Base-by-base conservation (phyloP, 2,329 filamentous ascomycete genomes). In the Aureobasidium pullulans region DNA sequence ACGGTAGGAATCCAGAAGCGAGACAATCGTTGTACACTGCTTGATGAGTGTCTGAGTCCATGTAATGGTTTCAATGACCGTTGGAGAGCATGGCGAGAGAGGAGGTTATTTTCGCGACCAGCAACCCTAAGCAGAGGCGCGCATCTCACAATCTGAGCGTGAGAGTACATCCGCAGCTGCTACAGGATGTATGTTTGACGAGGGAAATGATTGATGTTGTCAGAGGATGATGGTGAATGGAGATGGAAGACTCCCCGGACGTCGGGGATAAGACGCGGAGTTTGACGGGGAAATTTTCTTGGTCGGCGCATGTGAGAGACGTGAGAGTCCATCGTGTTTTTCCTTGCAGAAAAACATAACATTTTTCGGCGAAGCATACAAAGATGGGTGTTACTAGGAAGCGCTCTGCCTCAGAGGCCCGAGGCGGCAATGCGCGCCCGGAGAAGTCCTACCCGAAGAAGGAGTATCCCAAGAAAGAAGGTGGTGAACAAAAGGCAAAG, bases 1-100 rank as follows among this genome's bases (percentile, higher is more conserved):
- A 86, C 85, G 0, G 86, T 89, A 2, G 91, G 90, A 31, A 86
- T 79, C 90, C 92, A 96, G 72, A 91, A 82, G 47, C 79, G 85
- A 8, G 60, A 62, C 7, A 63, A 54, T n/a, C 62, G 48, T 3
- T 62, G 58, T 31, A 62, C 56, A 15, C 37, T 42, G 49, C 28
- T 53, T 1, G 49, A 53, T 31, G 49, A 40, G 29, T 36, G 34
- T 13, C 34, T 36, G 34, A 3, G 34, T 36, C 34, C 13, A 36
- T 9, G 8, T 36, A 36, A 9, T 36, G 34, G 8, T 13, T 8
- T 36, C 13, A 13, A 5, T n/a, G 44, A 48, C 32, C 4, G 2
- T 6, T 48, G 31, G 29, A 31, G 16, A 5, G 16, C 3, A n/a
- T 57, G 23, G 10, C 23, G 16, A 40, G 53, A 31, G 32, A 36